phyloP scores from a whole-genome alignment of 2,329 filamentous ascomycete species.

The Drechslerella dactyloides region DNA sequence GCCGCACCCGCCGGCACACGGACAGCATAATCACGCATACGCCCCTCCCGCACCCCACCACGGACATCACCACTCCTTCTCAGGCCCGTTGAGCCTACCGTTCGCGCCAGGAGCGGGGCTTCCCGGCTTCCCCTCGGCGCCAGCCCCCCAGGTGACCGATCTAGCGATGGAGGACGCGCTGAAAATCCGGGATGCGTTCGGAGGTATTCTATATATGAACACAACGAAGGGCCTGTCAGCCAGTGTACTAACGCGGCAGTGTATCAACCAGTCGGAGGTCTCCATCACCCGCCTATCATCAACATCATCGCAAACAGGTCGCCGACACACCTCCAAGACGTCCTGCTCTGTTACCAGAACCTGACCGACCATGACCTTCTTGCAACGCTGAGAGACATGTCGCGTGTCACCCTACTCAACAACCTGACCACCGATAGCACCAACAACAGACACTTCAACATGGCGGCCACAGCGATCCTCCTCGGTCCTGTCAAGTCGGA shows the following conservation, averaged over 20 bases:
- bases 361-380: slow-evolving; percentile 42
- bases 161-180: slow-evolving; percentile 40
- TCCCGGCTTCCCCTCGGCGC: slow-evolving; percentile 1
- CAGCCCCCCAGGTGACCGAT: slow-evolving; percentile 16
- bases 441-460: slow-evolving; percentile 66
- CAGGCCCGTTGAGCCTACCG: slow-evolving; percentile 27
- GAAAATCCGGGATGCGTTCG: slow-evolving; percentile 41
- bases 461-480: slow-evolving; percentile 75
- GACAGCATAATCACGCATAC: slow-evolving; percentile 1
- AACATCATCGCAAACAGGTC: slow-evolving; percentile 44
- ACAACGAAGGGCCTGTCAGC: neutral
- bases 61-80: slow-evolving; percentile 35
- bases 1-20: slow-evolving; percentile 19
- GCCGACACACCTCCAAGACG: slow-evolving; percentile 21
- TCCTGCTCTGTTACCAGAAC: slow-evolving; percentile 31
- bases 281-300: slow-evolving; percentile 32
- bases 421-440: slow-evolving; percentile 71
- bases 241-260: neutral
- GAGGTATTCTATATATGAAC: slow-evolving; percentile 21
- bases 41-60: slow-evolving; percentile 13
- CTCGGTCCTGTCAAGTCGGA: slow-evolving; percentile 82
- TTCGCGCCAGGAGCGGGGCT: slow-evolving; percentile 10
- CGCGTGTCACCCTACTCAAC: slow-evolving; percentile 68
- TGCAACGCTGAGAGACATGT: slow-evolving; percentile 30
- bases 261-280: slow-evolving; percentile 26